Percentiles rank a stretch among this genome's conserved stretches.
Evolutionary conservation across 352 stramenopile species (phyloP).

Genomic region (Globisporangium paroecandrum): DNA sequence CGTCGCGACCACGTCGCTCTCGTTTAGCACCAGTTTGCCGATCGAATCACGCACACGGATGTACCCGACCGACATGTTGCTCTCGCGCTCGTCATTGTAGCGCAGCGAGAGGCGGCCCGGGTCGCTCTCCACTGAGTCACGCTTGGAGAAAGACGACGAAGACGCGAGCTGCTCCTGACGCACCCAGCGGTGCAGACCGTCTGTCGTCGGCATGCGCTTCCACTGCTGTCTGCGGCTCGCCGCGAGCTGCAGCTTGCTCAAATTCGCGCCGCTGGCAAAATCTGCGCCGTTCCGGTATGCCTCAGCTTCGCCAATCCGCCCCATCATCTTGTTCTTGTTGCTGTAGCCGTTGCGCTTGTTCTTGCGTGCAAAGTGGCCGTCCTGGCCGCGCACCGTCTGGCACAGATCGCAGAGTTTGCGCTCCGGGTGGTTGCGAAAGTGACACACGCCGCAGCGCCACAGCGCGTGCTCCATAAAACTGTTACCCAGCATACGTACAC

Average conservation of each 20-base stretch:
- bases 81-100: constrained; percentile 52
- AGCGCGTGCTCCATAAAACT: constrained; percentile 76
- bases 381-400: constrained; percentile 59
- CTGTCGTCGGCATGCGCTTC: constrained; percentile 72
- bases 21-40: constrained; percentile 70
- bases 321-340: constrained; percentile 38
- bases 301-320: constrained; percentile 41
- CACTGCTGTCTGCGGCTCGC: constrained; percentile 68
- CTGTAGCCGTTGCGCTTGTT: constrained; percentile 28
- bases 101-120: constrained; percentile 38
- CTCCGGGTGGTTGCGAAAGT: constrained; percentile 87
- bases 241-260: constrained; percentile 78
- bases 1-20: constrained; percentile 72
- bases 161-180: constrained; percentile 24
- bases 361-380: constrained; percentile 37
- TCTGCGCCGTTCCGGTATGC: constrained; percentile 24
- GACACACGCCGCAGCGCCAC: constrained; percentile 86
- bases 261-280: constrained; percentile 18
- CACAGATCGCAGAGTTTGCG: constrained; percentile 84
- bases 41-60: constrained; percentile 75
- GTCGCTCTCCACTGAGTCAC: constrained; percentile 59
- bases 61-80: constrained; percentile 66
- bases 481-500: background rate
- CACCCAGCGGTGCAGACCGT: constrained; percentile 74
- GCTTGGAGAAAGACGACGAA: constrained; percentile 19